Evolutionary conservation across 768 basidiomycete species (phyloP), one percentile per base, ranked within the genome.

Genomic region (Gyrodon lividus): DNA sequence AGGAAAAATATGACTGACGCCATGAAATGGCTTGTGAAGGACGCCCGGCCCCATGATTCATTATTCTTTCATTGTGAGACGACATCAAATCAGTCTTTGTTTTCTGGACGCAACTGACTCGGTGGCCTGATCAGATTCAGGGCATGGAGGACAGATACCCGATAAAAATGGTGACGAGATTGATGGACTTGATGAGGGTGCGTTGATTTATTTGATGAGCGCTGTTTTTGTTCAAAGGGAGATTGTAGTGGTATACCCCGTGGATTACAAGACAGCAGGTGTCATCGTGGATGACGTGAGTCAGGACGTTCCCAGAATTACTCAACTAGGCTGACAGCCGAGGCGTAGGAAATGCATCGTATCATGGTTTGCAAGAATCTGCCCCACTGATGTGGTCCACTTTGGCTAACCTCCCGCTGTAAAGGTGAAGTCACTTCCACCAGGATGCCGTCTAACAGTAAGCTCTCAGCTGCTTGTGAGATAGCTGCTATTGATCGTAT

Each of bases 91-190:
- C 19, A 33, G 12, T 6, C 13, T 37, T 9, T 24, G 26, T 17
- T 35, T 6, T 17, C 9, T 26, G 13, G 6, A 1, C 30, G 6
- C 3, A 48, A 22, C 22, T 17, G 30, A 38, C 34, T 14, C 51
- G 10, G 9, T 12, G 10, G 13, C 38, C 42, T n/a, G 8, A 48
- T 22, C 50, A 89, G 88, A 92, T 70, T 96, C 94, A 1, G 96
- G 95, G 0, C 95, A 98, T 60, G 96, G 97, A n/a, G 96, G 94
- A 9, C 94, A 95, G 63, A 84, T 86, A 3, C 76, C 75, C 47
- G 93, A 97, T 68, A 54, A 70, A 2, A 78, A 90, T 57, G 89
- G 89, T 3, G 90, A 92, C 58, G 86, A 95, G 68, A 70, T 75
- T 0, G 87, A 90, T 59, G 93, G 92, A 6, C 80, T 73, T 48